Conservation (phyloP, 768 basidiomycete species). For the Thelephora aurantiotincta region DNA sequence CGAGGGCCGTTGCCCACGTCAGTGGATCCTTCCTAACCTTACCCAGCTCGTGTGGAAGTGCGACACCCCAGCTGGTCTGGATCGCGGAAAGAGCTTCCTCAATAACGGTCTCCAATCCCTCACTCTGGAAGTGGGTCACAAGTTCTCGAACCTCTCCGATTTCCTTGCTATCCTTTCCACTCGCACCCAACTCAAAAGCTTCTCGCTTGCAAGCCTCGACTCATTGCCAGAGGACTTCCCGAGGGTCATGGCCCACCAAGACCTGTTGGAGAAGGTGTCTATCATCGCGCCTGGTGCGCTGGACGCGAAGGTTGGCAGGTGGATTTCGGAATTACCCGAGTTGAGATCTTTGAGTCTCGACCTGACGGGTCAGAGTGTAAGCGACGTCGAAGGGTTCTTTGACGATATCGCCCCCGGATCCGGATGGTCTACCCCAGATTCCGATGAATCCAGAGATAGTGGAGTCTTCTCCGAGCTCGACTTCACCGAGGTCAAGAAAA, state of each 20-base stretch:
- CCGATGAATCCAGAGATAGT: slow-evolving; percentile 54
- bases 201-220: slow-evolving; percentile 58
- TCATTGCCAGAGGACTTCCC: slow-evolving; percentile 61
- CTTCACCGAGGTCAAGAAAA: slow-evolving; percentile 62
- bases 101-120: slow-evolving; percentile 46
- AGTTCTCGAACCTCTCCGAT: slow-evolving; percentile 38
- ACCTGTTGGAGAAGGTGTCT: slow-evolving; percentile 42
- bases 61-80: slow-evolving; percentile 50
- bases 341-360: slow-evolving; percentile 58
- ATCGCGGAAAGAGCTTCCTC: slow-evolving; percentile 51
- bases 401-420: slow-evolving; percentile 50
- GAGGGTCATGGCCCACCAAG: slow-evolving; percentile 45
- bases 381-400: slow-evolving; percentile 73
- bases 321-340: slow-evolving; percentile 50
- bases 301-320: slow-evolving; percentile 54
- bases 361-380: slow-evolving; percentile 49
- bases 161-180: slow-evolving; percentile 53
- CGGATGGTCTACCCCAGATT: slow-evolving; percentile 58
- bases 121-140: slow-evolving; percentile 47
- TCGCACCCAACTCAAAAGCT: slow-evolving; percentile 46
- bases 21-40: slow-evolving; percentile 57
- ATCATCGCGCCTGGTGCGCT: slow-evolving; percentile 68
- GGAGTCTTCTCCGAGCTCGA: slow-evolving; percentile 72
- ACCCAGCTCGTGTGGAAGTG: slow-evolving; percentile 60
- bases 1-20: slow-evolving; percentile 45